phyloP scores from a whole-genome alignment of 1,284 basidiomycete species.

The Pisolithus thermaeus region DNA sequence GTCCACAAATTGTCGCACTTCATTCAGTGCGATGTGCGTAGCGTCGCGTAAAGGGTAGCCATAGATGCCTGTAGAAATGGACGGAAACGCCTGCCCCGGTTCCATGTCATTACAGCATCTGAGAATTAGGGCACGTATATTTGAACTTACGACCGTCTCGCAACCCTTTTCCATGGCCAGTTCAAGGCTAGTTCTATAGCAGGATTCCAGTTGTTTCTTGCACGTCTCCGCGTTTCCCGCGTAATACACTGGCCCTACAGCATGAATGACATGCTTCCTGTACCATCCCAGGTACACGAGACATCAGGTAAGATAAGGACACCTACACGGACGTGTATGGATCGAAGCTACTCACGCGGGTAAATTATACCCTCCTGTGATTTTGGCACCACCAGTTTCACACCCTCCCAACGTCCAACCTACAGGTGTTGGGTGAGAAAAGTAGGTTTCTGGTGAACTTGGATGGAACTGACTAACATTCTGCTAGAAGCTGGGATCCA shows the following conservation, averaged over 20 bases:
- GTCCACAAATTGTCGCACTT: conserved; percentile 55
- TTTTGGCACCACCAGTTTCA: conserved; percentile 78
- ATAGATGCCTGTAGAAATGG: conserved; percentile 77
- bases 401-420: conserved; percentile 71
- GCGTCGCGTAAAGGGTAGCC: conserved; percentile 73
- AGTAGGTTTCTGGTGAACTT: conserved; percentile 1
- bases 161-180: conserved; percentile 56
- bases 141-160: conserved; percentile 53
- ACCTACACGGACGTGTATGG: not conserved
- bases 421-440: conserved; percentile 21
- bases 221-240: conserved; percentile 35
- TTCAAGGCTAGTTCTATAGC: conserved; percentile 66
- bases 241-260: conserved; percentile 84
- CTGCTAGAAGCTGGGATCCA: conserved; percentile 50
- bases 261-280: conserved; percentile 78
- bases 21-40: conserved; percentile 61
- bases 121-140: no score
- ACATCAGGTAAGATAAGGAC: not conserved
- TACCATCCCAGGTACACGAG: conserved; percentile 2
- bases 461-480: conserved; percentile 8
- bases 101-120: not conserved
- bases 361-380: conserved; percentile 69
- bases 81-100: conserved; percentile 65
- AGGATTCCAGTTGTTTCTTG: conserved; percentile 58
- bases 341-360: conserved; percentile 50